Evolutionary conservation across 208 protist species (phyloP), one percentile per base, ranked within the genome.

Genomic region (Acanthamoeba healyi): DNA sequence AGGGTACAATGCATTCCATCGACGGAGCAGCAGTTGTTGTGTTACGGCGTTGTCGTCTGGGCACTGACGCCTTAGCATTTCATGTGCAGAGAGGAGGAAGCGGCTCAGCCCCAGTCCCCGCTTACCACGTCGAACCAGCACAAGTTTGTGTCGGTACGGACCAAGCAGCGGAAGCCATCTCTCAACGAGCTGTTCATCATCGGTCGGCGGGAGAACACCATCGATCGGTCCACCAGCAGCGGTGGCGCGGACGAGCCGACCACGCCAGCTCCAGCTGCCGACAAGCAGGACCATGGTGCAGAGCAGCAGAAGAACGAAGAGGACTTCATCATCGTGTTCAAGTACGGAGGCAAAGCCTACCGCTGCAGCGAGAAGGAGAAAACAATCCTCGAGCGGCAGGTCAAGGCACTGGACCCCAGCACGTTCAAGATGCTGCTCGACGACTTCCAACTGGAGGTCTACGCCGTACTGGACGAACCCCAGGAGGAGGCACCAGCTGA

Each of bases 281-380:
- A 17, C 49, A 22, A 7, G n/a, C n/a, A n/a, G 15, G 49, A 4
- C 4, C 44, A 4, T 49, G 44, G 44, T 49, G 44, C 44, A 4
- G 44, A 61, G 54, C 4, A 61, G 22, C 1, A 74, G 65, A 26
- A 74, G 32, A 17, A 74, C 9, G 67, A 77, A 3, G 67, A 77
- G n/a, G 65, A 74, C 36, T 77, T 77, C 67, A 77, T 77, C 67
- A 77, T 77, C 67, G 36, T 77, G 36, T 77, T 77, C 67, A 77
- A 77, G 67, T 77, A 44, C 38, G 67, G 38, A 6, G 67, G 67
- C 29, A 77, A 77, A 36, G 67, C 67, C 29, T 77, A 77, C 24
- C 67, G 67, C 5, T 77, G 67, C 67, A 77, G 38, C 67, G 67
- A 77, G 67, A 77, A 77, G 67, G 67, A 77, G 34, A 77, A 77